Evolutionary conservation across 1,139 yeast species (phyloP).

Genomic region (Chernovozyma sophiae-reginae): DNA sequence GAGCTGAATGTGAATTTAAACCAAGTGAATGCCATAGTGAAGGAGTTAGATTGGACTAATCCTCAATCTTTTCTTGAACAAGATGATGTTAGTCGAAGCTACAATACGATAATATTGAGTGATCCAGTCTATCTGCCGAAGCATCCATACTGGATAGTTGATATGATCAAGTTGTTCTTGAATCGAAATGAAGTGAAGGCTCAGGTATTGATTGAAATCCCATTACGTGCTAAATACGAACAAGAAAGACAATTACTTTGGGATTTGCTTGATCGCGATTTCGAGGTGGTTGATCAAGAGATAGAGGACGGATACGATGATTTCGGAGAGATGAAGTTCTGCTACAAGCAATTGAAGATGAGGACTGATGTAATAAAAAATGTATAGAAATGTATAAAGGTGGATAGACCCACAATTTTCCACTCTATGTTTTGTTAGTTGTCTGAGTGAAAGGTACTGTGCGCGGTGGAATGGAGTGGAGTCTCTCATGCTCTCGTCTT

Average conservation of each 20-base stretch:
- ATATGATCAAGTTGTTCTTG: conserved; percentile 49
- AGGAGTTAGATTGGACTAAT: conserved; percentile 73
- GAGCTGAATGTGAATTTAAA: conserved; percentile 54
- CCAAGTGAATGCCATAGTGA: conserved; percentile 32
- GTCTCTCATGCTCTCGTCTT: no score
- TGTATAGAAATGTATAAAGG: no score
- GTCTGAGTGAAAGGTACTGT: no score
- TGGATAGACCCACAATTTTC: no score
- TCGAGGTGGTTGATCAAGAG: conserved; percentile 20
- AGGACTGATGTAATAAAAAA: background rate
- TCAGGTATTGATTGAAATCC: conserved; percentile 65
- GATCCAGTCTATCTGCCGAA: conserved; percentile 85
- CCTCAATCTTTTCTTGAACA: conserved; percentile 38
- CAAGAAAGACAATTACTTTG: conserved; percentile 60
- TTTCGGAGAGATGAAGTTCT: conserved; percentile 69
- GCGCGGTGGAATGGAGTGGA: no score
- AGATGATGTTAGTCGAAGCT: conserved; percentile 21
- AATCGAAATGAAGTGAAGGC: conserved; percentile 27
- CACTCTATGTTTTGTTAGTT: no score
- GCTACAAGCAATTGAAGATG: conserved; percentile 35
- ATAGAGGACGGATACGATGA: conserved; percentile 74
- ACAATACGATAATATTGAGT: conserved; percentile 63
- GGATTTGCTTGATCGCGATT: conserved; percentile 41
- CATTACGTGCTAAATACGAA: conserved; percentile 65
- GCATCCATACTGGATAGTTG: conserved; percentile 72